Percentiles rank a stretch among this genome's conserved stretches.
phyloP scores from a whole-genome alignment of 495 filamentous ascomycete genomes.

The Monascus purpureus region DNA sequence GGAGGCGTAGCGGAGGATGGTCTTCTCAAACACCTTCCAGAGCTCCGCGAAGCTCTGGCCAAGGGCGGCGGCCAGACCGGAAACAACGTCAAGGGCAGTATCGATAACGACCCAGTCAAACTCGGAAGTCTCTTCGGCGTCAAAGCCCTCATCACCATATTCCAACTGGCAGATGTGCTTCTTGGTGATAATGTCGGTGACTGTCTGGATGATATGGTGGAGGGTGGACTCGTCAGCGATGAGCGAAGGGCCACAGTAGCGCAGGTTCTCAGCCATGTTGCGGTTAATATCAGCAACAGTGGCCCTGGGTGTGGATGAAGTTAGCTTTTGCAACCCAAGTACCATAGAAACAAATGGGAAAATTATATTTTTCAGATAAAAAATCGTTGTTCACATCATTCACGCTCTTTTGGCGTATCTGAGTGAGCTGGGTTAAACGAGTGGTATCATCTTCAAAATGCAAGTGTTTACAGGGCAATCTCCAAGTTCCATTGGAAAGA shows the following conservation, averaged over 20 bases:
- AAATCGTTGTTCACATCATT: slow-evolving; percentile 80
- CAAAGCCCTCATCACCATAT: slow-evolving; percentile 59
- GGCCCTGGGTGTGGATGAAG: slow-evolving; percentile 53
- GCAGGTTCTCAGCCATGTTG: slow-evolving; percentile 84
- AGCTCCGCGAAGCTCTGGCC: slow-evolving; percentile 70
- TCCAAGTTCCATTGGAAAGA: too few relatives aligned
- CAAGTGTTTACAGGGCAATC: too few relatives aligned
- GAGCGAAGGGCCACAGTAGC: slow-evolving; percentile 79
- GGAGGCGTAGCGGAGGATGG: slow-evolving; percentile 72
- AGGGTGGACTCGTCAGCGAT: slow-evolving; percentile 50
- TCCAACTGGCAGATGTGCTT: slow-evolving; percentile 88
- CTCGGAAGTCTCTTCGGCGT: slow-evolving; percentile 73
- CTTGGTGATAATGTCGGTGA: slow-evolving; percentile 66
- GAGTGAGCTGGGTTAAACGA: slow-evolving; percentile 99
- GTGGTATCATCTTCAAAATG: slow-evolving; percentile 61
- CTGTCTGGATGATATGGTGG: slow-evolving; percentile 50
- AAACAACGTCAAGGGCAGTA: slow-evolving; percentile 79
- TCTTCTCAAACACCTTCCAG: slow-evolving; percentile 89
- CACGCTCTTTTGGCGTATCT: slow-evolving; percentile 63
- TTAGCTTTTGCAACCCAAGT: slow-evolving; percentile 18
- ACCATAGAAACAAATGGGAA: background rate
- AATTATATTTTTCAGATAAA: slow-evolving; percentile 3
- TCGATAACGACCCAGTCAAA: slow-evolving; percentile 96
- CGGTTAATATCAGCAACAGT: slow-evolving; percentile 93
- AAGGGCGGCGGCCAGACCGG: slow-evolving; percentile 67